phyloP scores from a whole-genome alignment of 495 filamentous ascomycete species.

The Aspergillus hancockii region DNA sequence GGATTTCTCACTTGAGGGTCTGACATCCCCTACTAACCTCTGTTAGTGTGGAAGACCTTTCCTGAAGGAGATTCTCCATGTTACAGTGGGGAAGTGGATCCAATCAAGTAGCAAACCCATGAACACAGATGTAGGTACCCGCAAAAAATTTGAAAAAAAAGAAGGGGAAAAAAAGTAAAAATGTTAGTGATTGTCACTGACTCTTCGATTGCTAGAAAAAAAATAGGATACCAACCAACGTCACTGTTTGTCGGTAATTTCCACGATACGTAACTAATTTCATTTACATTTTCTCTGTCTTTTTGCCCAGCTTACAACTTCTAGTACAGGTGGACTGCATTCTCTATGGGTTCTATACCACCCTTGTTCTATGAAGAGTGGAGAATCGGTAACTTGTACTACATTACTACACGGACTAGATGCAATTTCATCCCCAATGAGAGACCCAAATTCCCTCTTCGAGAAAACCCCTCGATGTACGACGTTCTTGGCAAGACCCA shows the following conservation, averaged over 20 bases:
- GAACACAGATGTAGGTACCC: slow-evolving; percentile 2
- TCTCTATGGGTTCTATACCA: neutral
- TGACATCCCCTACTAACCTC: neutral
- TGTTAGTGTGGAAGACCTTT: neutral
- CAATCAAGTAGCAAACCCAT: neutral
- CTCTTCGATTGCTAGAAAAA: no score
- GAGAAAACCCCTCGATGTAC: neutral
- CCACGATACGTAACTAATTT: no score
- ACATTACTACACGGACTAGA: neutral
- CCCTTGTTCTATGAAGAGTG: neutral
- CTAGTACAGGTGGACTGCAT: neutral
- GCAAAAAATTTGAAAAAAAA: neutral
- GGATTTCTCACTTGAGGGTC: neutral
- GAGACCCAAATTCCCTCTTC: neutral
- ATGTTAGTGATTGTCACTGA: no score
- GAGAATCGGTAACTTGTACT: neutral
- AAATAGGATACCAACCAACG: no score
- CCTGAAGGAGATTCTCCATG: neutral
- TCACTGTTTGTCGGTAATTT: no score
- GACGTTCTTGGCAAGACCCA: neutral
- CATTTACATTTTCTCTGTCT: no score
- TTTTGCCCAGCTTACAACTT: no score
- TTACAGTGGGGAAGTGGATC: neutral
- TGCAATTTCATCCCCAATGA: neutral
- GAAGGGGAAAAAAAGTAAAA: neutral